Evolutionary conservation across 768 basidiomycete genomes (phyloP), one percentile per base, ranked within the genome.

Genomic region (Collybiopsis confluens): DNA sequence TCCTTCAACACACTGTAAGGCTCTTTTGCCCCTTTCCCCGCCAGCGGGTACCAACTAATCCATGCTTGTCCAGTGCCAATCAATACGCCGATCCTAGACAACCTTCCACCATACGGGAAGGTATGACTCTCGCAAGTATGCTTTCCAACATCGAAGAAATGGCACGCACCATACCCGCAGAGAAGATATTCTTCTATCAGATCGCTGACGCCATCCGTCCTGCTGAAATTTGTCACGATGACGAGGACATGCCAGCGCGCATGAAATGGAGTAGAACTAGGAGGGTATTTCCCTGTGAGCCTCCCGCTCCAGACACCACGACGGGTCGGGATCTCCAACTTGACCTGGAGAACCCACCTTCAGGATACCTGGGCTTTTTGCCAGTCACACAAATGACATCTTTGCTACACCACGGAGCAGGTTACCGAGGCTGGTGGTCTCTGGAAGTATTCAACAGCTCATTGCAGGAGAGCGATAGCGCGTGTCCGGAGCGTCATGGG

Each of bases 171-270:
- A 61, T 73, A 11, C 71, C 73, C 1, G 65, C 62, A 0, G 58
- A 67, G 55, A 71, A 69, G 58, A 70, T 75, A 58, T 75, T 70
- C 60, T 62, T 71, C 47, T 71, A 69, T 57, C 73, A 75, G 46
- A 55, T 73, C 53, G 73, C 72, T 49, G 72, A 75, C 58, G 72
- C 66, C 45, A 41, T 60, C 52, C 55, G 58, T 53, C 68, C 58
- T 24, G 42, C 56, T 3, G 36, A 57, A 3, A 58, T 64, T 2
- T 55, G 61, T 20, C 37, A 55, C 26, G 50, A 63, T 38, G 33
- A 45, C 2, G 63, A 62, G 16, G 57, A 60, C 26, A 56, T 60
- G 18, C 69, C 69, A 9, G 57, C 61, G 1, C 62, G 68, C n/a
- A 67, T 69, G 65, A 59, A 60, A 38, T 74, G 73, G 73, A 72